Evolutionary conservation across 352 stramenopile genomes (phyloP), one percentile per base, ranked within the genome.

Genomic region (Thalassiosira mediterranea): DNA sequence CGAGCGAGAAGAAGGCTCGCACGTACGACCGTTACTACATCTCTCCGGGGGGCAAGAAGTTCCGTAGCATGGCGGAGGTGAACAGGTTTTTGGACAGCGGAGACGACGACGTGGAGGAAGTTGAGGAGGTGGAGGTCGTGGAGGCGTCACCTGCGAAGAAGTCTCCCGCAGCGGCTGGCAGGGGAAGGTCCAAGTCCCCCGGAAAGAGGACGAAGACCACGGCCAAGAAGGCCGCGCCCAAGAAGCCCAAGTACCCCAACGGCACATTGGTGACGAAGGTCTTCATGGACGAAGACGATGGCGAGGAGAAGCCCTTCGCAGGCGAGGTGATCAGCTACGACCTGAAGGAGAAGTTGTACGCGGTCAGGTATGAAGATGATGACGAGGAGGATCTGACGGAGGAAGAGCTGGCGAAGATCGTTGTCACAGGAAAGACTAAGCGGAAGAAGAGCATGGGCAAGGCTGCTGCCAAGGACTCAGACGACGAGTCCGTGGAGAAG

Each of bases 301-400:
- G 40, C 1, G 5, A 37, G 1, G 15, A 47, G 0, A 13, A 34
- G 25, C 11, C 46, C 26, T 84, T 73, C 47, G 32, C 42, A 0
- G 76, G 70, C 1, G 54, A 38, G 4, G 57, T 84, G 4, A 56
- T 32, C n/a, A 11, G 11, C 3, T 79, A 66, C 25, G 53, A 80
- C 69, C 5, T 31, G 1, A 37, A 44, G 1, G 23, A 47, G 19
- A 38, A 46, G 25, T 51, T 70, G 29, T 85, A 74, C 19, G 28
- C 7, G 7, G 34, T 72, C 3, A 63, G 5, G 34, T 67, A 86
- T 63, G 78, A 83, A 11, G 72, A 86, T 70, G 61, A 44, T 0
- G 72, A 86, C 37, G n/a, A 31, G 8, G 75, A 87, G 34, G 75
- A 84, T 32, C 54, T 84, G 38, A 54, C 65, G n/a, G 42, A 72